Evolutionary conservation across 495 filamentous ascomycete species (phyloP).

Genomic region (Chlorociboria aeruginascens): DNA sequence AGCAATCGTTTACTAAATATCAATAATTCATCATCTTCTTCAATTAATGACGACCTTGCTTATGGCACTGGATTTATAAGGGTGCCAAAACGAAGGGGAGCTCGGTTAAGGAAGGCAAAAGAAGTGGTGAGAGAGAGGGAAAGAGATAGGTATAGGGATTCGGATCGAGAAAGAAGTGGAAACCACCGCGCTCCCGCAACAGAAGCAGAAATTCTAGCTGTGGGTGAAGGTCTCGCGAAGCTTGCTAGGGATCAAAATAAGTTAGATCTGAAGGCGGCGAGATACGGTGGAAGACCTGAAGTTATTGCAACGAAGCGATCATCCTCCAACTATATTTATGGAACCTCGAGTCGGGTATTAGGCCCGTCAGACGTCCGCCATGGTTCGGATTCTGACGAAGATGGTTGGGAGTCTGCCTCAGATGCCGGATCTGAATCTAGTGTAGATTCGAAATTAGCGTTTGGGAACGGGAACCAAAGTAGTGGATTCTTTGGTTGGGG

Average conservation of each 20-base stretch:
- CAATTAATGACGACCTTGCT: slow-evolving; percentile 38
- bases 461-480: slow-evolving; percentile 23
- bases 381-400: slow-evolving; percentile 33
- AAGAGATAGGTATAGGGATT: slow-evolving; percentile 5
- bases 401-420: slow-evolving; percentile 26
- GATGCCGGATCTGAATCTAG: slow-evolving; percentile 19
- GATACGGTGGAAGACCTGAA: slow-evolving; percentile 26
- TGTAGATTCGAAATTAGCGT: slow-evolving; percentile 27
- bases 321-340: background rate
- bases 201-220: slow-evolving; percentile 19
- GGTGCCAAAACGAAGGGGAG: slow-evolving; percentile 19
- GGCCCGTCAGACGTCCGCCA: slow-evolving; percentile 14
- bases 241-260: slow-evolving; percentile 18
- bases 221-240: slow-evolving; percentile 18
- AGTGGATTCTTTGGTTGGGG: slow-evolving; percentile 15
- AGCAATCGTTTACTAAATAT: slow-evolving; percentile 30
- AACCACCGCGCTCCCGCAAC: background rate
- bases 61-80: slow-evolving; percentile 43
- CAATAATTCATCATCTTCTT: slow-evolving; percentile 35
- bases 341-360: slow-evolving; percentile 7
- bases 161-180: background rate
- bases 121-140: slow-evolving; percentile 11
- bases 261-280: slow-evolving; percentile 11
- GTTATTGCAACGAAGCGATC: slow-evolving; percentile 14
- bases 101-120: slow-evolving; percentile 18